Evolutionary conservation across 2,329 filamentous ascomycete species (phyloP), one percentile per base, ranked within the genome.

Genomic region (Myriosclerotinia scirpicola): DNA sequence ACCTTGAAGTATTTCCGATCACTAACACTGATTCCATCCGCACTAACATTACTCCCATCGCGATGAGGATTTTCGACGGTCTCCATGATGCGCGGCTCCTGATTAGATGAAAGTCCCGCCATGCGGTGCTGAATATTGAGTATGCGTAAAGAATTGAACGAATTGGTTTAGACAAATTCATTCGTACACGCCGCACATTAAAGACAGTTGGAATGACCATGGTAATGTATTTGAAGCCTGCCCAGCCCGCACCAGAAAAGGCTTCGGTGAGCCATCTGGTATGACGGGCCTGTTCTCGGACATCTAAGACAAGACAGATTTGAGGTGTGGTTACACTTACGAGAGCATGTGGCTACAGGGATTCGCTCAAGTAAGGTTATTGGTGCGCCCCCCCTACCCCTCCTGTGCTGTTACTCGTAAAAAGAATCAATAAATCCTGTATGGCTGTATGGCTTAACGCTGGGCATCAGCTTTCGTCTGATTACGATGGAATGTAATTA

Each of bases 11-110:
- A 53, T 9, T 11, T 38, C 15, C 36, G 15, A 53, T 65, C 46
- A 15, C 44, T 46, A 8, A 65, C 8, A 14, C 63, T 65, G 8
- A 60, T n/a, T 8, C 50, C 54, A n/a, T 54, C 63, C 11, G 53
- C 4, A 59, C 54, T 60, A 2, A 65, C 59, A 5, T 54, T 61
- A n/a, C 20, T 61, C 12, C 26, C 22, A 26, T 60, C 9, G 53
- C n/a, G 22, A 36, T 54, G 55, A 14, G 54, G 15, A 44, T 26
- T 38, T 7, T 36, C 44, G 0, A 20, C 34, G 38, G 30, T 26
- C 3, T 17, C 40, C 36, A 53, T 36, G 20, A 17, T n/a, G 22
- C 30, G 50, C 5, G 8, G n/a, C 8, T 20, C 54, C 5, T 22
- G 38, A n/a, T 54, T 36, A 20, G 26, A 40, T 40, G 44, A 26